A percentile compares a stretch with the other conserved stretches of the same genome.
phyloP scores from a whole-genome alignment of 1,139 yeast genomes.

The Blastobotrys apis region DNA sequence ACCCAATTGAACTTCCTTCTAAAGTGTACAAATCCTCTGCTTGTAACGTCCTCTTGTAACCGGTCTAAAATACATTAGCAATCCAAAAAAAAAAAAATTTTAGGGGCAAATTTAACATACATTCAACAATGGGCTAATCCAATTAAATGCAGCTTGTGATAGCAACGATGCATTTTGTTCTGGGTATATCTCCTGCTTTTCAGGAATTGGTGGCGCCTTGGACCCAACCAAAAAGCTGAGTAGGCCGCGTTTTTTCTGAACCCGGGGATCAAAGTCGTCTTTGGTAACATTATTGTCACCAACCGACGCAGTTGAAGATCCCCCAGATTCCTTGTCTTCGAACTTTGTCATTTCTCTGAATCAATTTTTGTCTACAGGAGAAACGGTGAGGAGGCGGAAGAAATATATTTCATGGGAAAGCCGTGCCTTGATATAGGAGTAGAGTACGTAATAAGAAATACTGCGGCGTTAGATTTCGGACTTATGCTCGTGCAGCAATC shows the following conservation, averaged over 20 bases:
- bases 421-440: too few species aligned
- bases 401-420: too few species aligned
- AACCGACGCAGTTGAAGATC: too few species aligned
- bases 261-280: too few species aligned
- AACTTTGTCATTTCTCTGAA: too few species aligned
- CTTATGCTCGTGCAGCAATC: too few species aligned
- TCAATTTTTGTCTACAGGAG: too few species aligned
- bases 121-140: slow-evolving; percentile 56
- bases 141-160: slow-evolving; percentile 44
- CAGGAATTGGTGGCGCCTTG: slow-evolving; percentile 32
- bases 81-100: not conserved
- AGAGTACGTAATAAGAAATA: too few species aligned
- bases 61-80: slow-evolving; percentile 35
- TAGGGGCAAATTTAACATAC: slow-evolving; percentile 29
- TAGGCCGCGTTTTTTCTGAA: slow-evolving; percentile 20
- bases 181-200: slow-evolving; percentile 27
- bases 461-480: too few species aligned
- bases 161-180: slow-evolving; percentile 25
- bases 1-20: slow-evolving; percentile 50
- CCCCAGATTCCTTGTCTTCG: too few species aligned
- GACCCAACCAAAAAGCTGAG: slow-evolving; percentile 29
- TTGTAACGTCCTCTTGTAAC: slow-evolving; percentile 63
- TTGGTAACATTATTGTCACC: too few species aligned
- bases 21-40: slow-evolving; percentile 59
- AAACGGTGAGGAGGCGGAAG: too few species aligned